Conservation (phyloP, 495 filamentous ascomycete genomes). For the Penicillium arizonense region DNA sequence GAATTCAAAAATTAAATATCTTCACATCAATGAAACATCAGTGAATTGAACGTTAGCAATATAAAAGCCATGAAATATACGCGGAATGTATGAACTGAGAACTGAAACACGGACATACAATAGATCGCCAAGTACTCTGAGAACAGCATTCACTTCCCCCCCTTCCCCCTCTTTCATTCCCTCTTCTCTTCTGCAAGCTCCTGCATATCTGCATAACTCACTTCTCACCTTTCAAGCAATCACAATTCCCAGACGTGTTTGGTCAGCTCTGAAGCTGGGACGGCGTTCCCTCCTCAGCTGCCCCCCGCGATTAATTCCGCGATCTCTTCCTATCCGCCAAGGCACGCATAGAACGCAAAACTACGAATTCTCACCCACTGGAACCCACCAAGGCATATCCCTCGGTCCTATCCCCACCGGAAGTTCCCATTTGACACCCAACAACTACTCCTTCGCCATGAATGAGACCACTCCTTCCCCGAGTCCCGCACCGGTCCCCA, state of each 20-base stretch:
- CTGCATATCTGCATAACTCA: neutral
- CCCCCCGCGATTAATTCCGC: constrained; percentile 23
- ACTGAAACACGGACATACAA: too few relatives aligned
- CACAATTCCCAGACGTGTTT: constrained; percentile 17
- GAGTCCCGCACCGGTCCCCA: constrained; percentile 33
- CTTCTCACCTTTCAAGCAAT: neutral
- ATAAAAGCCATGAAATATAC: too few relatives aligned
- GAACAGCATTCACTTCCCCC: constrained; percentile 2
- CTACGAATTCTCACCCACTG: neutral
- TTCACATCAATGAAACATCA: too few relatives aligned
- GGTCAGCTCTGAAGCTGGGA: constrained; percentile 30
- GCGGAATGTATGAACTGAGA: too few relatives aligned
- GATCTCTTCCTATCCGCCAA: constrained; percentile 13
- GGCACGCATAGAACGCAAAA: constrained; percentile 5
- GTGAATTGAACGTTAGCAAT: too few relatives aligned
- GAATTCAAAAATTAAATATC: too few relatives aligned
- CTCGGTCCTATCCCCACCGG: neutral
- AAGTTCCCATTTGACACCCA: neutral
- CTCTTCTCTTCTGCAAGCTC: neutral
- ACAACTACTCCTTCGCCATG: constrained; percentile 18
- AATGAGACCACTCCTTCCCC: constrained; percentile 39
- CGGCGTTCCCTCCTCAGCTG: constrained; percentile 32
- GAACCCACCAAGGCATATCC: neutral
- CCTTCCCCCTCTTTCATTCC: constrained; percentile 6
- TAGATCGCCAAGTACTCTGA: neutral